Conservation (phyloP, 345 rosid genomes). For the Syzygium jambos region DNA sequence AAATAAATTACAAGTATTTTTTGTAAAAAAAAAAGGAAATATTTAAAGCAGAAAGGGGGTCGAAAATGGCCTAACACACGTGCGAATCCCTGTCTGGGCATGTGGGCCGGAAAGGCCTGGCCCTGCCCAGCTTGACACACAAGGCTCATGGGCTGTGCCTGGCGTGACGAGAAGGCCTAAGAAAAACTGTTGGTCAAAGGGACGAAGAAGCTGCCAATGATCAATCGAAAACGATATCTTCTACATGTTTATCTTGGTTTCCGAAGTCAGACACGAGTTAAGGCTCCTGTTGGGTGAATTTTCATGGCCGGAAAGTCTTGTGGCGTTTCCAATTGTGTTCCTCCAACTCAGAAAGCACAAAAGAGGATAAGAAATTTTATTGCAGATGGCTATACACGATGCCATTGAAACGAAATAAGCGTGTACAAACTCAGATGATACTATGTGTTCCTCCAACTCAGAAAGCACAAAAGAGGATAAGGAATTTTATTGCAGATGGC, state of each 20-base stretch:
- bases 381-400: background rate
- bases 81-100: too few species aligned
- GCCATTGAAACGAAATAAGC: background rate
- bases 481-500: accelerated
- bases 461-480: background rate
- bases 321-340: background rate
- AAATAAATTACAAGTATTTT: too few species aligned
- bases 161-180: too few species aligned
- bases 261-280: background rate
- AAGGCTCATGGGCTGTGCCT: too few species aligned
- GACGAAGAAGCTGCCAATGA: background rate
- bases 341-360: background rate
- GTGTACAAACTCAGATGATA: background rate
- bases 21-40: too few species aligned
- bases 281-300: background rate
- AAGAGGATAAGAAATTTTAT: background rate
- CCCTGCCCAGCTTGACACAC: too few species aligned
- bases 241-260: background rate
- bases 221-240: background rate
- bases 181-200: too few species aligned
- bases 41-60: too few species aligned
- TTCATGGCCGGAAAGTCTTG: background rate
- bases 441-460: background rate
- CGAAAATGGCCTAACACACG: too few species aligned
- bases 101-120: too few species aligned